Evolutionary conservation across 2,329 filamentous ascomycete genomes (phyloP).

Genomic region (Xylaria sp.): DNA sequence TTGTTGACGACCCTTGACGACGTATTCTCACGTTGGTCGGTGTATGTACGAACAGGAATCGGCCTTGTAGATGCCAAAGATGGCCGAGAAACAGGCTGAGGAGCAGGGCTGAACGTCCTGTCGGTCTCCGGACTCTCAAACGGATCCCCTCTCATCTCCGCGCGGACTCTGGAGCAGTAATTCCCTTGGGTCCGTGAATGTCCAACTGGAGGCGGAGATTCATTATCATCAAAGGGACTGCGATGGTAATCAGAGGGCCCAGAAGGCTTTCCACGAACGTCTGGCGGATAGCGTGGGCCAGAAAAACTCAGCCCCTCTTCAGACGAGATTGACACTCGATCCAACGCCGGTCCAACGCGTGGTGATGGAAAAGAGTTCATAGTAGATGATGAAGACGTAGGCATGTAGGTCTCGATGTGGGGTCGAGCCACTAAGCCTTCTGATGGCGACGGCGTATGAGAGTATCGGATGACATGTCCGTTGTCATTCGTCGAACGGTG

Average conservation of each 20-base stretch:
- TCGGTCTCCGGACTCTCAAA: conserved; percentile 24
- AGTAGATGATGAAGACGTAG: conserved; percentile 44
- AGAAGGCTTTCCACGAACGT: conserved; percentile 27
- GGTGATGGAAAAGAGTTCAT: conserved; percentile 40
- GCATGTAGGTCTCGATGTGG: conserved; percentile 44
- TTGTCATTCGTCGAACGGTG: conserved; percentile 33
- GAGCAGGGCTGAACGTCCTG: conserved; percentile 9
- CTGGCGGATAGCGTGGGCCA: conserved; percentile 33
- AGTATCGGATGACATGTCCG: conserved; percentile 28
- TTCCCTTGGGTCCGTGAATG: conserved; percentile 28
- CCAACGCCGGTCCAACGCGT: conserved; percentile 34
- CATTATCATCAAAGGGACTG: conserved; percentile 37
- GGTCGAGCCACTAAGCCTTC: conserved; percentile 20
- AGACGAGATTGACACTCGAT: conserved; percentile 43
- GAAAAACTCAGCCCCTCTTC: conserved; percentile 40
- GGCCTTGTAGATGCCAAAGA: conserved; percentile 37
- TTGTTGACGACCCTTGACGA: conserved; percentile 44
- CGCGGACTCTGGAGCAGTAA: conserved; percentile 35
- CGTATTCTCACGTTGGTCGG: conserved; percentile 35
- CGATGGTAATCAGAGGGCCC: conserved; percentile 33
- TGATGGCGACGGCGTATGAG: conserved; percentile 33
- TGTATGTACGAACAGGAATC: conserved; percentile 45
- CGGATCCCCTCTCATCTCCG: conserved; percentile 31
- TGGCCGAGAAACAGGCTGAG: conserved; percentile 20
- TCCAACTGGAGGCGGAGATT: conserved; percentile 17